Base-by-base conservation (phyloP, 768 basidiomycete species). In the Lactarius akahatsu region DNA sequence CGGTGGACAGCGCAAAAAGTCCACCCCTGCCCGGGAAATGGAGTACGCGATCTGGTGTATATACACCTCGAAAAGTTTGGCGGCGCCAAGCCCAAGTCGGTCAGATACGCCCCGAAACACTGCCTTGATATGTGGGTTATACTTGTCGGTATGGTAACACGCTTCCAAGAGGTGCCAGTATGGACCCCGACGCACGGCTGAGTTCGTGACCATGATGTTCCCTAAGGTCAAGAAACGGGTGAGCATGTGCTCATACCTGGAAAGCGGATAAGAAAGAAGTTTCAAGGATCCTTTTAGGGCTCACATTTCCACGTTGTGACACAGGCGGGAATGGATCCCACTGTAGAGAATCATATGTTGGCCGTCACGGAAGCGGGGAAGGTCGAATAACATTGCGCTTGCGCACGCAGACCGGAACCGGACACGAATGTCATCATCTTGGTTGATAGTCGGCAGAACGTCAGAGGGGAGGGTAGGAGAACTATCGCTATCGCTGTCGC, bases 91-190 rank as follows among this genome's bases (percentile, higher is more conserved):
- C 16, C 92, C 93, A 57, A 98, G 79, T 9, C 89, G 80, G 59
- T 78, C 74, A 0, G 91, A 84, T 26, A 90, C 87, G 8, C 85
- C 85, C 18, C 71, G 71, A 43, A 98, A 78, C 45, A 90, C 79
- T 9, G 81, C 79, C 64, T 81, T 76, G 52, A 84, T 77, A 62
- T 80, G 77, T 13, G 47, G 36, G 62, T 72, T 65, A 77, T 71
- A 76, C 80, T 77, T 54, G 78, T 78, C 70, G 73, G 68, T 81
- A 76, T 69, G 79, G 69, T 79, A 71, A 75, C 84, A 84, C 7
- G 85, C 83, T 74, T 96, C 94, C 66, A 98, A 78, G 58, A 98
- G 74, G 75, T 96, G 90, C 87, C 90, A 95, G 73, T 96, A 94
- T 1, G 94, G 84, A 4, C 87, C 90, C 18, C 92, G 86, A 32